A percentile compares a stretch with the other conserved stretches of the same genome.
These are phyloP conservation scores for Ceratobasidium sp. DNA, from an alignment of 1,284 basidiomycete species.

Conservation along the genomic window DNA sequence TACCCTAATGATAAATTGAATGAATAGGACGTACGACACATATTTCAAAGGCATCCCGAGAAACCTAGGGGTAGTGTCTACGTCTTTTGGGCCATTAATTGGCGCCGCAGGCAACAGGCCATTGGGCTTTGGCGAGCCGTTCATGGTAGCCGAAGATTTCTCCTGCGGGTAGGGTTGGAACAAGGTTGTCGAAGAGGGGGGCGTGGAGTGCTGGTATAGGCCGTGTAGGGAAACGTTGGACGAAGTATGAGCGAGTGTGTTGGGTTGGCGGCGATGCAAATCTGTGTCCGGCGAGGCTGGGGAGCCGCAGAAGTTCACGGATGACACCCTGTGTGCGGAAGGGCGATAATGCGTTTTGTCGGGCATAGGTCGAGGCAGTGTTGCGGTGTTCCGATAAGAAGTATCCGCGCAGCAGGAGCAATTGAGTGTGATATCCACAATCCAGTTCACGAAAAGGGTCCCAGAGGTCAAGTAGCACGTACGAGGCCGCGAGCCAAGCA, in stretches of 20 bases:
- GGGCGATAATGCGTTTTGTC: background rate
- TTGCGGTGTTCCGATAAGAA: conserved; percentile 23
- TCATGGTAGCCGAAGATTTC: conserved; percentile 9
- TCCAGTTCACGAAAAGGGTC: conserved; percentile 14
- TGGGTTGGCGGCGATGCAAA: conserved; percentile 33
- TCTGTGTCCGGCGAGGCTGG: conserved; percentile 40
- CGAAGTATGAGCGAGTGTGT: conserved; percentile 27
- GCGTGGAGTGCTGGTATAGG: conserved; percentile 17
- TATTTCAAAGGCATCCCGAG: conserved; percentile 81
- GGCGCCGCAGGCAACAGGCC: conserved; percentile 32
- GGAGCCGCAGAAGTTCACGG: conserved; percentile 38
- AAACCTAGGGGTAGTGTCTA: conserved; percentile 61
- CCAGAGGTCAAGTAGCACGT: background rate
- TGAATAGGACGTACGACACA: conserved; percentile 71
- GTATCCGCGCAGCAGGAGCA: background rate
- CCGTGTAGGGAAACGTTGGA: conserved; percentile 29
- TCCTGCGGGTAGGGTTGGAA: conserved; percentile 20
- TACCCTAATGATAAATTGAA: background rate
- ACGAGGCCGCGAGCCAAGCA: background rate
- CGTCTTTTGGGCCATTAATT: conserved; percentile 18
- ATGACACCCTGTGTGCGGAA: conserved; percentile 28
- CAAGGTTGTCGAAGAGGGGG: background rate
- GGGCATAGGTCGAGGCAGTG: conserved; percentile 7
- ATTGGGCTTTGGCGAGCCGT: conserved; percentile 10
- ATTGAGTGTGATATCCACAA: background rate